Percentiles rank a stretch among this genome's conserved stretches.
phyloP scores from a whole-genome alignment of 495 filamentous ascomycete genomes.

The Aspergillus steynii region DNA sequence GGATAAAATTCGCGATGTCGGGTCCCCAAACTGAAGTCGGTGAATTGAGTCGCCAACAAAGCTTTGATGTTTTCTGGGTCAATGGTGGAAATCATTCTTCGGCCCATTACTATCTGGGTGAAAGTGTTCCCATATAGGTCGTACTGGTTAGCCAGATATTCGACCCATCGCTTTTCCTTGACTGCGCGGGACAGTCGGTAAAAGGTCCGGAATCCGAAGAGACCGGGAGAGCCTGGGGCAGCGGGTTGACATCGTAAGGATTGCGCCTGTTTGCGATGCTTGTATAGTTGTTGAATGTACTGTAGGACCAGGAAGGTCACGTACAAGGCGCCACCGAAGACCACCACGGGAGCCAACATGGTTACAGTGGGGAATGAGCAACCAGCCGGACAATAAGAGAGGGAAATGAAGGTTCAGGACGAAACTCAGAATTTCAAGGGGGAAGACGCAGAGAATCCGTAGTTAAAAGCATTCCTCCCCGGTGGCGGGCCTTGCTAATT shows the following conservation, averaged over 20 bases:
- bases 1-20: conserved; percentile 46
- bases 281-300: conserved; percentile 24
- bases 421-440: neutral
- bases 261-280: conserved; percentile 34
- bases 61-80: conserved; percentile 90
- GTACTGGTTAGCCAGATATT: conserved; percentile 34
- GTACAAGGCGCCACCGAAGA: conserved; percentile 20
- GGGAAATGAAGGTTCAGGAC: conserved; percentile 1
- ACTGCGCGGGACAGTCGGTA: conserved; percentile 29
- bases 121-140: conserved; percentile 38
- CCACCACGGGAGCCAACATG: conserved; percentile 25
- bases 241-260: conserved; percentile 39
- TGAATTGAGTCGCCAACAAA: conserved; percentile 77
- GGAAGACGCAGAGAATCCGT: too few species aligned
- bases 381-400: neutral
- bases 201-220: conserved; percentile 38
- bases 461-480: too few species aligned
- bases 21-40: conserved; percentile 58
- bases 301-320: conserved; percentile 28
- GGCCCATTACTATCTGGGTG: conserved; percentile 26
- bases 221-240: conserved; percentile 14
- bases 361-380: neutral
- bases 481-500: neutral
- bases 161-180: conserved; percentile 34
- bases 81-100: conserved; percentile 50